Conservation (phyloP, 805 yeast genomes). For the Soucietia sequanensis region DNA sequence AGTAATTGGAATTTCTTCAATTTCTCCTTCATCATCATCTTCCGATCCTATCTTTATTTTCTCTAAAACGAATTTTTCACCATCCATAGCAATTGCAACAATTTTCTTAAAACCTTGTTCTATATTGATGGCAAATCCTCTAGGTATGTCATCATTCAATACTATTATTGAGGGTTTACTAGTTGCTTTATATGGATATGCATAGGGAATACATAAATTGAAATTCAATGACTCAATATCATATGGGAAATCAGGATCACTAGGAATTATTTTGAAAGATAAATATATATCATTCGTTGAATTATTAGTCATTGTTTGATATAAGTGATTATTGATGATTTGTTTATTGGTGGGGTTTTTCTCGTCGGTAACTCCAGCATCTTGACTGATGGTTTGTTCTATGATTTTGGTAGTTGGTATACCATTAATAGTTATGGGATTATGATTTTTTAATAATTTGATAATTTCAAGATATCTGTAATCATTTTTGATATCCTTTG, state of each 20-base stretch:
- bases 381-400: conserved; percentile 5
- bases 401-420: conserved; percentile 10
- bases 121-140: conserved; percentile 65
- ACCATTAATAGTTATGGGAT: conserved; percentile 40
- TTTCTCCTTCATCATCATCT: conserved; percentile 23
- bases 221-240: conserved; percentile 55
- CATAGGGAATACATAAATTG: conserved; percentile 52
- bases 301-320: conserved; percentile 1
- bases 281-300: conserved; percentile 24
- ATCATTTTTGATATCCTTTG: conserved; percentile 15
- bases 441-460: conserved; percentile 28
- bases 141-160: conserved; percentile 65
- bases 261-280: conserved; percentile 49
- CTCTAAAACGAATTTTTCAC: conserved; percentile 6
- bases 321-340: not conserved
- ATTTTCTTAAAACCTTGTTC: conserved; percentile 61
- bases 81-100: conserved; percentile 23
- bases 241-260: conserved; percentile 74
- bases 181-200: conserved; percentile 47
- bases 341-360: conserved; percentile 1
- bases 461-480: conserved; percentile 28
- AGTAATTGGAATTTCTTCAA: conserved; percentile 18
- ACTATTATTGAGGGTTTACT: conserved; percentile 52
- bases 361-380: conserved; percentile 3
- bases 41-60: not conserved